A percentile compares a stretch with the other conserved stretches of the same genome.
Evolutionary conservation across 352 stramenopile genomes (phyloP).

Genomic region (Phytophthora fragariae): DNA sequence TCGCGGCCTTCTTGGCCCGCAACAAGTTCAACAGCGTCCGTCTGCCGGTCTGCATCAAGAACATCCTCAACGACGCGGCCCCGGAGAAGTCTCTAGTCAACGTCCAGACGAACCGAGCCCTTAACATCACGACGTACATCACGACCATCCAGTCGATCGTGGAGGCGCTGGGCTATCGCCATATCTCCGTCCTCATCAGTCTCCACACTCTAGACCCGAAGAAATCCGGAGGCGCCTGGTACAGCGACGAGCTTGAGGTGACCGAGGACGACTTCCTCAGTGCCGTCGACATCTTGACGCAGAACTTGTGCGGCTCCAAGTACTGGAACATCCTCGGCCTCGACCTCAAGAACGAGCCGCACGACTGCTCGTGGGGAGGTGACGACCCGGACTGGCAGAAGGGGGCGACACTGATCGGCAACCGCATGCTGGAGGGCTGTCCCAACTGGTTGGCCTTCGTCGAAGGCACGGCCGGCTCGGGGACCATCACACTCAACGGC

Average conservation of each 20-base stretch:
- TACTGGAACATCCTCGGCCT: conserved; percentile 79
- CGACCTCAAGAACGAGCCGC: conserved; percentile 75
- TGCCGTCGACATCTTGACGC: conserved; percentile 63
- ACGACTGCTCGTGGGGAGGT: conserved; percentile 61
- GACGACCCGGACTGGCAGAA: conserved; percentile 54
- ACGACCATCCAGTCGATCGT: conserved; percentile 64
- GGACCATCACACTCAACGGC: conserved; percentile 45
- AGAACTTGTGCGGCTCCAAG: conserved; percentile 53
- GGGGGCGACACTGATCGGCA: conserved; percentile 64
- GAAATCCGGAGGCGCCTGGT: conserved; percentile 66
- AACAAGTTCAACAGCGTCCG: conserved; percentile 82
- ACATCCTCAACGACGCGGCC: conserved; percentile 53
- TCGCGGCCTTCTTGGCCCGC: conserved; percentile 60
- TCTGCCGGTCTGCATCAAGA: conserved; percentile 67
- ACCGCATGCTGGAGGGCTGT: conserved; percentile 66
- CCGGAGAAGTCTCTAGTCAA: conserved; percentile 69
- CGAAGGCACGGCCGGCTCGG: conserved; percentile 56
- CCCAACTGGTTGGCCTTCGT: conserved; percentile 75
- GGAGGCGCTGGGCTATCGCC: conserved; percentile 61
- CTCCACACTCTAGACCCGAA: conserved; percentile 64
- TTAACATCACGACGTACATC: conserved; percentile 72
- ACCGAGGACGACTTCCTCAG: conserved; percentile 62
- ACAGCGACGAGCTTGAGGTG: conserved; percentile 55
- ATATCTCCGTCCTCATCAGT: conserved; percentile 72
- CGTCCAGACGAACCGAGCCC: conserved; percentile 64